Evolutionary conservation across 2,329 filamentous ascomycete species (phyloP), one percentile per base, ranked within the genome.

Genomic region (Epichloe typhina): DNA sequence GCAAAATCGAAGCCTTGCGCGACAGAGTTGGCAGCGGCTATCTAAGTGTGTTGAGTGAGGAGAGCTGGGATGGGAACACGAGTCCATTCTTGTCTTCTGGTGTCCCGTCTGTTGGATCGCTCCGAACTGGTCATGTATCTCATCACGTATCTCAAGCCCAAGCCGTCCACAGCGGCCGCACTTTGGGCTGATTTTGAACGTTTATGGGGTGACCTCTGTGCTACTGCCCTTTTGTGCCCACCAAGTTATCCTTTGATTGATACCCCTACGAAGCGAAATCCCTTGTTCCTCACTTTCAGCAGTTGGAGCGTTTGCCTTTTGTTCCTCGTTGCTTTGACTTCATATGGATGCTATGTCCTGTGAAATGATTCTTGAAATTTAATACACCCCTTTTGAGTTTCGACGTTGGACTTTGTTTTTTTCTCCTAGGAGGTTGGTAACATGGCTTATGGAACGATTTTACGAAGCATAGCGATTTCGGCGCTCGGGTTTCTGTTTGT

Each of bases 21-120:
- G 84, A 84, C 61, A 88, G 91, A 61, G 83, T 95, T 56, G 90
- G 90, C 35, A 88, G 83, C 59, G 86, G 83, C 38, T 98, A 95
- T 77, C 76, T 98, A 39, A 90, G 83, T 55, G 88, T 86, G 13
- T 72, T 97, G 47, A 85, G 86, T 53, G 90, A 95, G 60, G 86
- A 93, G 64, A 74, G 70, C 41, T 83, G 80, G 79, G 74, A 80
- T 54, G 58, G 69, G 6, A 66, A 66, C 44, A 66, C 66, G 42
- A 55, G 54, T 7, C 50, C 56, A 44, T 60, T 56, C 45, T 51
- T 58, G 39, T 41, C 58, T 15, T 39, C 56, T 23, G 52, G 47
- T 47, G 55, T 65, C 35, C 50, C 61, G 26, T 58, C 62, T 7
- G 54, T 62, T 47, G 54, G 62, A 41, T 55, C 58, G 31, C 58